Base-by-base conservation (phyloP, 768 basidiomycete genomes). In the Austroboletus festivus region DNA sequence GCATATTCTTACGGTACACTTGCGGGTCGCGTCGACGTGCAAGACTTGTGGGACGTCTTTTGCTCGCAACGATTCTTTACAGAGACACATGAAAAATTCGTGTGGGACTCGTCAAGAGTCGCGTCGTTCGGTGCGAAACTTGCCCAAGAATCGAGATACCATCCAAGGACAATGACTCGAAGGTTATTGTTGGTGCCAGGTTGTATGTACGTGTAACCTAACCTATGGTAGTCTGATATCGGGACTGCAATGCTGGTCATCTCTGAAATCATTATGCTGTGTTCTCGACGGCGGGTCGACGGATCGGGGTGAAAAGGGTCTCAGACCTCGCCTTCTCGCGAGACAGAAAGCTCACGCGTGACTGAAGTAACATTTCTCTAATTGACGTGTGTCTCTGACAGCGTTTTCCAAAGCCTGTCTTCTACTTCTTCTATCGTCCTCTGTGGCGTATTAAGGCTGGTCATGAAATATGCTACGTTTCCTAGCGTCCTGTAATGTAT, bases 391-490 rank as follows among this genome's bases (percentile, higher is more conserved):
- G 21, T 33, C 24, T 15, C 22, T 2, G 52, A 54, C 30, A 74
- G 41, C 11, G 68, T 63, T 13, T 56, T 56, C 78, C 77, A 80
- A 42, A 91, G 80, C 54, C 74, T 78, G 46, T 81, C 74, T 58
- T 91, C 85, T 8, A 89, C 57, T 16, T 75, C 72, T 48, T 81
- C 78, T 31, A 86, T 73, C 15, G 77, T 75, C 16, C 65, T 57
- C 2, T 73, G 50, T 2, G 69, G 65, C 1, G 88, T 93, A 61
- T 92, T 93, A 34, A 94, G 73, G 66, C 89, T 92, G 6, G 82
- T 84, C 79, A 95, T 94, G 62, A 93, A 89, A 65, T 95, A 95
- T n/a, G 86, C 86, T 9, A 93, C 83, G 60, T 93, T 83, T 0
- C 95, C 95, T 31, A 98, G 70, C 0, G 95, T 93, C 48, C 95